Conservation (phyloP, 202 grass and related monocot species). For the Zizania palustris region DNA sequence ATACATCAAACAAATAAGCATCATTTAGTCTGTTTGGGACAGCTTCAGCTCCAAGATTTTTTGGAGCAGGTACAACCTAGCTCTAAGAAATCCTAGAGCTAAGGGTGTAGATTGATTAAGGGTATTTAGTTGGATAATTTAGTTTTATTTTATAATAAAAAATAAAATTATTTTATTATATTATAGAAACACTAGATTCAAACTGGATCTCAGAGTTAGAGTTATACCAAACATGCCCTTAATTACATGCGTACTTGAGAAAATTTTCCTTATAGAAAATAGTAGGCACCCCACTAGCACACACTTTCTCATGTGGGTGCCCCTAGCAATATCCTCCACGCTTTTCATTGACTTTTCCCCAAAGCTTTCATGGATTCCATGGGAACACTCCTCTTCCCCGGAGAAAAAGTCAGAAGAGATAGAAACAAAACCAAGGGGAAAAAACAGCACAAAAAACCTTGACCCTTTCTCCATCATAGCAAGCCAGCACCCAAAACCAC, state of each 20-base stretch:
- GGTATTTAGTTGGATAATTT: no score
- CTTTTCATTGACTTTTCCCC: conserved; percentile 44
- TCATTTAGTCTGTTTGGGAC: no score
- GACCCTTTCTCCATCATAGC: conserved; percentile 32
- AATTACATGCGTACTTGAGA: background rate
- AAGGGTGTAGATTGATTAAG: no score
- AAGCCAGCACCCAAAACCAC: conserved; percentile 23
- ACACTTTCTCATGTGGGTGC: conserved; percentile 48
- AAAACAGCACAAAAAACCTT: conserved; percentile 45
- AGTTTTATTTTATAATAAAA: no score
- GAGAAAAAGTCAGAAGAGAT: conserved; percentile 53
- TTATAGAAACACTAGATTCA: no score
- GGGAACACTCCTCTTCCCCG: conserved; percentile 34
- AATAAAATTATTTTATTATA: no score
- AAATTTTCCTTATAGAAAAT: background rate
- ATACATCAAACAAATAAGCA: no score
- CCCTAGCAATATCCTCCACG: conserved; percentile 36
- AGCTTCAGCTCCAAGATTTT: no score
- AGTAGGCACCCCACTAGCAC: background rate
- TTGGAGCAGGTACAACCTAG: no score
- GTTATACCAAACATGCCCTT: background rate
- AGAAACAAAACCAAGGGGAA: conserved; percentile 36
- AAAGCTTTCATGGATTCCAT: conserved; percentile 52
- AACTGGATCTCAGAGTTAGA: no score
- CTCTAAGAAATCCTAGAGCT: no score